These are phyloP conservation scores for Globisporangium iwayamae DNA, from an alignment of 352 stramenopile genomes.

Conservation along the genomic window DNA sequence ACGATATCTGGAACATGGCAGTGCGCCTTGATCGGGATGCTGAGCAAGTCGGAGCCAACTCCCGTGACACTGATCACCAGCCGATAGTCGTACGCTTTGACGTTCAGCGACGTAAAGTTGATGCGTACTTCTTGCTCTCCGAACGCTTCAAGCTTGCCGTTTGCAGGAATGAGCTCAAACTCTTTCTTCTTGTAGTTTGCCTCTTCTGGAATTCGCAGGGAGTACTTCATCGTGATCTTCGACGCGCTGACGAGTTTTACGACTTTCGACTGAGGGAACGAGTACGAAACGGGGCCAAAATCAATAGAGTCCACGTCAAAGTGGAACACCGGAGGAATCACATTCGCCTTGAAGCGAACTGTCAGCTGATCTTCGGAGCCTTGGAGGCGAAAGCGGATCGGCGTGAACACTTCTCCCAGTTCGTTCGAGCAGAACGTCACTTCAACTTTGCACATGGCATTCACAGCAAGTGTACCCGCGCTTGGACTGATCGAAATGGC, in stretches of 20 bases:
- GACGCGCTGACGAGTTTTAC: slow-evolving; percentile 91
- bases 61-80: slow-evolving; percentile 89
- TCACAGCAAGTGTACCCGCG: slow-evolving; percentile 59
- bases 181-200: slow-evolving; percentile 89
- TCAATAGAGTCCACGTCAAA: slow-evolving; percentile 90
- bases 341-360: slow-evolving; percentile 83
- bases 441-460: slow-evolving; percentile 78
- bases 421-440: slow-evolving; percentile 86
- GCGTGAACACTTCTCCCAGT: slow-evolving; percentile 86
- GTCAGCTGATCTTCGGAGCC: slow-evolving; percentile 84
- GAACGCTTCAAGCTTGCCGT: slow-evolving; percentile 78
- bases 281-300: slow-evolving; percentile 92
- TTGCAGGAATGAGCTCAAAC: slow-evolving; percentile 76
- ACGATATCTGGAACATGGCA: slow-evolving; percentile 83
- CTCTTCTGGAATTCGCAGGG: slow-evolving; percentile 90
- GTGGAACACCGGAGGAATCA: slow-evolving; percentile 93
- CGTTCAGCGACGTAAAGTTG: slow-evolving; percentile 81
- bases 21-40: slow-evolving; percentile 86
- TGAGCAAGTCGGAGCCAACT: slow-evolving; percentile 88
- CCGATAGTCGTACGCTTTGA: slow-evolving; percentile 91
- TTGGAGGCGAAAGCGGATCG: slow-evolving; percentile 81
- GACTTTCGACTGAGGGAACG: slow-evolving; percentile 72
- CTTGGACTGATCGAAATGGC: slow-evolving; percentile 41
- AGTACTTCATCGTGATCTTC: slow-evolving; percentile 91
- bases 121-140: slow-evolving; percentile 82